These are phyloP conservation scores for Sphaerulina vaccinii DNA, from an alignment of 2,329 filamentous ascomycete species.

Conservation along the genomic window DNA sequence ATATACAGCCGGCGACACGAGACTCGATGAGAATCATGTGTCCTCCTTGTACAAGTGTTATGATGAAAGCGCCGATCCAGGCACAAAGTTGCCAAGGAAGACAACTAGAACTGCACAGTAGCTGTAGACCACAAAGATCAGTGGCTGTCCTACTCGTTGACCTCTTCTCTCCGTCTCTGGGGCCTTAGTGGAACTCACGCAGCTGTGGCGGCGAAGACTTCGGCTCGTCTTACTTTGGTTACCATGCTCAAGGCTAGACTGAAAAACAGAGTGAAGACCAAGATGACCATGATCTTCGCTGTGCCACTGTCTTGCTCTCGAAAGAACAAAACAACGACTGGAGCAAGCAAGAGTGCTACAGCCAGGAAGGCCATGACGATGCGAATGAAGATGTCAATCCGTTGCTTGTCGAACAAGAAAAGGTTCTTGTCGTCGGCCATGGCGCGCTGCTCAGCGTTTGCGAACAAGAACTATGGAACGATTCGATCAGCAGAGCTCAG, in stretches of 20 bases:
- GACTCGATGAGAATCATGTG: neutral
- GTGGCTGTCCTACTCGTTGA: neutral
- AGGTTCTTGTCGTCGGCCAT: conserved; percentile 39
- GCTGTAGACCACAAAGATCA: neutral
- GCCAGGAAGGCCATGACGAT: conserved; percentile 28
- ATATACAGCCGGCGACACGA: too few relatives aligned
- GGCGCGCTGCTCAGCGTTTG: conserved; percentile 40
- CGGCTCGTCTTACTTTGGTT: conserved; percentile 26
- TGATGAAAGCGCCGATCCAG: neutral
- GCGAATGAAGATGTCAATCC: conserved; percentile 43
- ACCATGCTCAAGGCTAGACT: conserved; percentile 23
- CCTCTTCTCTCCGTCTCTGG: too few relatives aligned
- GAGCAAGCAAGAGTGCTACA: conserved; percentile 26
- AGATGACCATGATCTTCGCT: conserved; percentile 23
- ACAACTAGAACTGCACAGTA: conserved; percentile 16
- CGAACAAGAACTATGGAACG: conserved; percentile 38
- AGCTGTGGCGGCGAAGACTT: conserved; percentile 31
- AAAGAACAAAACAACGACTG: conserved; percentile 25
- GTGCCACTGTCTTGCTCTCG: conserved; percentile 14
- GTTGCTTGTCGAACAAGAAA: conserved; percentile 38
- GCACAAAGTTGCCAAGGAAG: conserved; percentile 14
- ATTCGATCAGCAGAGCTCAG: neutral
- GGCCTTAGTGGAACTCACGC: conserved; percentile 23
- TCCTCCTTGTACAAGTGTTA: too few relatives aligned
- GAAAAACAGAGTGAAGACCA: conserved; percentile 27